Percentiles rank a stretch among this genome's conserved stretches.
Conservation (phyloP, 805 yeast genomes). For the Blastobotrys terrestris region DNA sequence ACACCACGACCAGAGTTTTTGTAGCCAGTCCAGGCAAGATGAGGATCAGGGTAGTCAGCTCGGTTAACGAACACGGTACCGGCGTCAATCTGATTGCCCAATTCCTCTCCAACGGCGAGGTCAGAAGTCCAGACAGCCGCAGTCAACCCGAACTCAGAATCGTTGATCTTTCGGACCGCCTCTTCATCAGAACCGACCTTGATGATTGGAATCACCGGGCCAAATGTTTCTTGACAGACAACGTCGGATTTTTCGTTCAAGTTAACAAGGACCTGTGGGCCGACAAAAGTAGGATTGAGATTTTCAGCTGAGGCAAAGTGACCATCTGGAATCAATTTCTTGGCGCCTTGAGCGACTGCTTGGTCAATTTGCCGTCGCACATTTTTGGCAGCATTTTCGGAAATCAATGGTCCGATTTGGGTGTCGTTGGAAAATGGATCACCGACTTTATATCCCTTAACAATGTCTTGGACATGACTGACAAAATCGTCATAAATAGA, state of each 20-base stretch:
- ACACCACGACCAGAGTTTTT: constrained; percentile 69
- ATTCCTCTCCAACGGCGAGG: constrained; percentile 57
- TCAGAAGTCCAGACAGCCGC: constrained; percentile 79
- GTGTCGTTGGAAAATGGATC: constrained; percentile 66
- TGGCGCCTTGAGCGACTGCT: constrained; percentile 52
- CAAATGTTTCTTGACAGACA: constrained; percentile 80
- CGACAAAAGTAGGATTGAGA: constrained; percentile 67
- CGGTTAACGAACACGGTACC: constrained; percentile 64
- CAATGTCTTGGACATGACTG: constrained; percentile 47
- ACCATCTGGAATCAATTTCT: constrained; percentile 40
- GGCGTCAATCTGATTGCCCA: constrained; percentile 53
- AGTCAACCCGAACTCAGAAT: constrained; percentile 76
- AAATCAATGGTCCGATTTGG: constrained; percentile 62
- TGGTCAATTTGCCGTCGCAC: constrained; percentile 40
- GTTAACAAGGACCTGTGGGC: constrained; percentile 76
- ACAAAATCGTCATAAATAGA: constrained; percentile 63
- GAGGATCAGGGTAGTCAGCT: constrained; percentile 56
- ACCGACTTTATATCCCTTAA: constrained; percentile 58
- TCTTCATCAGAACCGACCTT: constrained; percentile 71
- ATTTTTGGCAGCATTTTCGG: constrained; percentile 43
- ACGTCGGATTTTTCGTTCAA: constrained; percentile 60
- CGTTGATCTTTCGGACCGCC: constrained; percentile 67
- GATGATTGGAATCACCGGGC: constrained; percentile 76
- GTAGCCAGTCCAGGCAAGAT: constrained; percentile 71
- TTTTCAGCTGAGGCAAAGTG: constrained; percentile 64